These are phyloP conservation scores for Malus asiatica DNA, from an alignment of 306 rosid genomes.

Conservation along the genomic window DNA sequence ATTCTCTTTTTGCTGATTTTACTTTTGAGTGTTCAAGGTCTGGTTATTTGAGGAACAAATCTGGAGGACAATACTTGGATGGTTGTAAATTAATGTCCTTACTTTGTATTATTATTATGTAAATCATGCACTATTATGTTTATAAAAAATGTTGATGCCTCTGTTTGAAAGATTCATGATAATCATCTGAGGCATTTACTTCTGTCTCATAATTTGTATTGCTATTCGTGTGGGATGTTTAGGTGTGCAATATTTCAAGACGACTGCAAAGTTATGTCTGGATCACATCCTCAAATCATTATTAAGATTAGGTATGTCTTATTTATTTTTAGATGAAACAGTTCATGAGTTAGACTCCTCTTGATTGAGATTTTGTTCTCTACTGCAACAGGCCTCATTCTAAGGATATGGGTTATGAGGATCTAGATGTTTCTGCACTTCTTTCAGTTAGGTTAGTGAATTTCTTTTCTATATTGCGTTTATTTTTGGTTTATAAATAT, in stretches of 20 bases:
- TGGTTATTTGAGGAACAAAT: not conserved
- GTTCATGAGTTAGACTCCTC: constrained; percentile 1
- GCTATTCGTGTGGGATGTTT: not conserved
- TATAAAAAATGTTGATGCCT: not conserved
- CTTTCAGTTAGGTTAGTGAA: constrained; percentile 60
- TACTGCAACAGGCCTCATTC: constrained; percentile 66
- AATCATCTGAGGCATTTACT: not conserved
- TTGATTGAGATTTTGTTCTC: constrained; percentile 17
- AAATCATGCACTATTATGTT: not conserved
- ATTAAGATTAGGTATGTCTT: constrained; percentile 60
- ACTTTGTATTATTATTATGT: not conserved
- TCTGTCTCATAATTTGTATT: not conserved
- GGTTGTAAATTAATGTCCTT: not conserved
- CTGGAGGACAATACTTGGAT: not conserved
- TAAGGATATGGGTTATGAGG: constrained; percentile 90
- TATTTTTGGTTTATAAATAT: not conserved
- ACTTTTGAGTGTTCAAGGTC: not conserved
- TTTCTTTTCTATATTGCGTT: constrained; percentile 2
- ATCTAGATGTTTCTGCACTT: constrained; percentile 66
- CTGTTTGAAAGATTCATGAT: not conserved
- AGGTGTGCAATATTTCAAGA: constrained; percentile 86
- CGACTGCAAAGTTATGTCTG: constrained; percentile 54
- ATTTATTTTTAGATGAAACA: not conserved
- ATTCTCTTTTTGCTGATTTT: not conserved
- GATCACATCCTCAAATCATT: constrained; percentile 49